Conservation (phyloP, 305 asterid species). For the Fraxinus dipetala region DNA sequence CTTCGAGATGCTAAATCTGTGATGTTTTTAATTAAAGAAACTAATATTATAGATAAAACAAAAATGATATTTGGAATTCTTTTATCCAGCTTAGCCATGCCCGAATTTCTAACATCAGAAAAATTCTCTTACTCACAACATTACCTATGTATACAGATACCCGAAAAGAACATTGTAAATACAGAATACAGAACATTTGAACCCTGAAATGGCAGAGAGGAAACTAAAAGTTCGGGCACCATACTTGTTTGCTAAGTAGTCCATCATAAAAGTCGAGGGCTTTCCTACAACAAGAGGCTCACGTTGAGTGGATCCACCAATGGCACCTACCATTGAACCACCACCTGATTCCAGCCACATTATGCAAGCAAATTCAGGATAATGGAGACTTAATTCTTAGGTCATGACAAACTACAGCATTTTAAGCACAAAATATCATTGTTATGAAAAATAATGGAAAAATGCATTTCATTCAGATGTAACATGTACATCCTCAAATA, state of each 20-base stretch:
- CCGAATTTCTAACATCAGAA: background rate
- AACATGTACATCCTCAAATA: background rate
- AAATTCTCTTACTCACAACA: background rate
- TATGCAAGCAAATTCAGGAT: conserved; percentile 13
- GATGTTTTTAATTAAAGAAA: conserved; percentile 3
- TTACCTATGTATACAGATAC: background rate
- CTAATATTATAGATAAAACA: conserved; percentile 3
- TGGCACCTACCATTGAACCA: conserved; percentile 95
- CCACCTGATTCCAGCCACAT: conserved; percentile 60
- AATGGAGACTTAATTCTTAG: background rate
- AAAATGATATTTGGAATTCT: background rate
- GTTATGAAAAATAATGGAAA: background rate
- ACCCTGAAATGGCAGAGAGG: background rate
- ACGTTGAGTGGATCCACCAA: conserved; percentile 76
- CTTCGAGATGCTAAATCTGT: conserved; percentile 77
- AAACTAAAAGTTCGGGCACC: conserved; percentile 16
- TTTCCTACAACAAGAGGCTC: conserved; percentile 96
- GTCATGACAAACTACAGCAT: background rate
- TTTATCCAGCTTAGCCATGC: background rate
- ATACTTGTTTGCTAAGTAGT: conserved; percentile 80
- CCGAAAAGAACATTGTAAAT: background rate
- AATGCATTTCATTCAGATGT: background rate
- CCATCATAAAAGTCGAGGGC: conserved; percentile 99
- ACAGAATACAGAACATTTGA: background rate
- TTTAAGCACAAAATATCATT: background rate